phyloP scores from a whole-genome alignment of 257 asterid genomes.

The Fraxinus pennsylvanica region DNA sequence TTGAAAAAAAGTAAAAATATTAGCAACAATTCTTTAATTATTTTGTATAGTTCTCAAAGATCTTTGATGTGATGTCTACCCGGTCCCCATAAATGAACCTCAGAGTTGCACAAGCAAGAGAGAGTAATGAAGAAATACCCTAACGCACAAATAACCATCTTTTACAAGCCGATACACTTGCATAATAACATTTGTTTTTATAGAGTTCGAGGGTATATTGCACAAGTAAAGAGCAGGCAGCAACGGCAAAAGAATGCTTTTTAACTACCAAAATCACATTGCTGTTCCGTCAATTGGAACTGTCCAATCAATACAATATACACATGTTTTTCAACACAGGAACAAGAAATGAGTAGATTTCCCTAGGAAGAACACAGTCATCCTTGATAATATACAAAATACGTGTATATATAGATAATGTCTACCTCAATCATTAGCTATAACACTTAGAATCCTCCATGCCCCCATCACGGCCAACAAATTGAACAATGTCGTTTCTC shows the following conservation, averaged over 20 bases:
- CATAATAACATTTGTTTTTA: background rate
- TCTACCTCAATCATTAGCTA: slow-evolving; percentile 29
- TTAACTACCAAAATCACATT: slow-evolving; percentile 60
- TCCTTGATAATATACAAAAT: slow-evolving; percentile 34
- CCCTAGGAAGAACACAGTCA: slow-evolving; percentile 27
- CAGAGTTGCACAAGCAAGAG: background rate
- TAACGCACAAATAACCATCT: too few relatives aligned
- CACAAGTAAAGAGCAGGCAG: slow-evolving; percentile 21
- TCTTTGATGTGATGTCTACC: too few relatives aligned
- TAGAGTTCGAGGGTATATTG: background rate
- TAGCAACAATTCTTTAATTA: too few relatives aligned
- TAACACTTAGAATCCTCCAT: slow-evolving; percentile 14
- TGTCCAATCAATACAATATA: slow-evolving; percentile 51
- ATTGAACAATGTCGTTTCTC: slow-evolving; percentile 26
- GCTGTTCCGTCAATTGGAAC: slow-evolving; percentile 53
- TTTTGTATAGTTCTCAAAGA: too few relatives aligned
- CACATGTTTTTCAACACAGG: slow-evolving; percentile 40
- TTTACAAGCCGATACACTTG: too few relatives aligned
- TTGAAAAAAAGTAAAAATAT: too few relatives aligned
- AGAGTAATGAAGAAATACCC: too few relatives aligned
- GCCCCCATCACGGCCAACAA: slow-evolving; percentile 7
- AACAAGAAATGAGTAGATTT: slow-evolving; percentile 30
- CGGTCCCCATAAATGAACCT: background rate
- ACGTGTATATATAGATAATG: slow-evolving; percentile 12
- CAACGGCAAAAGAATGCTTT: slow-evolving; percentile 37